These are phyloP conservation scores for Sporormia fimetaria DNA, from an alignment of 495 filamentous ascomycete genomes.

Conservation along the genomic window DNA sequence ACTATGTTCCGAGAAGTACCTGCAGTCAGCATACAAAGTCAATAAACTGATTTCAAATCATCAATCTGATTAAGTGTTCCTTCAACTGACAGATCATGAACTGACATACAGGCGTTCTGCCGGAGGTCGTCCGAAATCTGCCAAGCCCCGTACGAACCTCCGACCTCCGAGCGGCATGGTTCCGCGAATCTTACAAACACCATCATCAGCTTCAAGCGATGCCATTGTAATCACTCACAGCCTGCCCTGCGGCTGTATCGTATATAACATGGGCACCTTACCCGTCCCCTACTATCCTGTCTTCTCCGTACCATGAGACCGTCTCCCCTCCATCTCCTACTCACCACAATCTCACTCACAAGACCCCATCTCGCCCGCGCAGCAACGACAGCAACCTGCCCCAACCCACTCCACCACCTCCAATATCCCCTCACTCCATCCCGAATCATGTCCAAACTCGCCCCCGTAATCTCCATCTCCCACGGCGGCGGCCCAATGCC, in stretches of 20 bases:
- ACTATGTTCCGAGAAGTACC: too few species aligned
- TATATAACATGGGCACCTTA: conserved; percentile 4
- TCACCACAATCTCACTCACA: conserved; percentile 2
- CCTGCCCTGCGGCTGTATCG: too few species aligned
- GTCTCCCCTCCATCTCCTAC: background rate
- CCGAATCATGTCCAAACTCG: conserved; percentile 21
- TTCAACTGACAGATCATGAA: too few species aligned
- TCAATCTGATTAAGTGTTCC: too few species aligned
- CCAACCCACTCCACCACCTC: conserved; percentile 3
- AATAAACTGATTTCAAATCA: too few species aligned
- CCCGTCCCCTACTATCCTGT: background rate
- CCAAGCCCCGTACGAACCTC: background rate
- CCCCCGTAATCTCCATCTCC: conserved; percentile 34
- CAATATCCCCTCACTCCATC: conserved; percentile 1
- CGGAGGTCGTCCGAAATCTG: too few species aligned
- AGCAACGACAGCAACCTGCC: background rate
- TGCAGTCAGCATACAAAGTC: too few species aligned
- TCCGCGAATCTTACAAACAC: conserved; percentile 10
- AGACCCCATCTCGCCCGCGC: background rate
- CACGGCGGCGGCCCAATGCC: conserved; percentile 38
- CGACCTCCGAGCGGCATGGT: background rate
- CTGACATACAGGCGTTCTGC: too few species aligned
- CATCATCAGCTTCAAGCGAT: background rate
- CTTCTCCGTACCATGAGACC: conserved; percentile 12
- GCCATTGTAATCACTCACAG: background rate